phyloP scores from a whole-genome alignment of 2,329 filamentous ascomycete species.

The Chaetothyriales sp. region DNA sequence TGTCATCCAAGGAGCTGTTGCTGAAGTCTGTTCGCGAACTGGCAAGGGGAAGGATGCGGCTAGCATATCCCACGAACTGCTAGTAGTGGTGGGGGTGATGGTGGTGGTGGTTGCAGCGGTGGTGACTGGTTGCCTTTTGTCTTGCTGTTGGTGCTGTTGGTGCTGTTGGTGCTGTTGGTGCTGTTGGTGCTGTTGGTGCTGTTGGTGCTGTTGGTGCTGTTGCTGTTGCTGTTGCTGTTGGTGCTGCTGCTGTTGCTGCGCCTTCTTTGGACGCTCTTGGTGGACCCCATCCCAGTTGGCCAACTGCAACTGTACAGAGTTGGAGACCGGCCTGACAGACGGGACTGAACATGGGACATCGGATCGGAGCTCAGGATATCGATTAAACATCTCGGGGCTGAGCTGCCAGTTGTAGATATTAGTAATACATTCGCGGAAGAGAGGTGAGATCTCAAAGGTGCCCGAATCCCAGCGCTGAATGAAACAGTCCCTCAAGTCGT shows the following conservation, averaged over 20 bases:
- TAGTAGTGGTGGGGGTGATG: too few species aligned
- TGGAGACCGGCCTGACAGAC: neutral
- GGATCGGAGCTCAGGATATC: conserved; percentile 13
- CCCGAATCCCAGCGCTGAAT: conserved; percentile 13
- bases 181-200: too few species aligned
- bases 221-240: too few species aligned
- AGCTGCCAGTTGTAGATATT: conserved; percentile 16
- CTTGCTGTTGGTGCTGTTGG: too few species aligned
- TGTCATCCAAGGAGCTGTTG: neutral
- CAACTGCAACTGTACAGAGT: neutral
- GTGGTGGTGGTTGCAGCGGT: too few species aligned
- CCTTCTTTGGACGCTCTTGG: neutral
- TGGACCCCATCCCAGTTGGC: neutral
- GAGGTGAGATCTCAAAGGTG: conserved; percentile 13
- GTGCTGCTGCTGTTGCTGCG: neutral
- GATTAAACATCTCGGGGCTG: conserved; percentile 12
- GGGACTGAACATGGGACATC: conserved; percentile 12
- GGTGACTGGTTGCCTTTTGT: neutral
- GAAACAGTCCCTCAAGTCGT: conserved; percentile 8
- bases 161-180: too few species aligned
- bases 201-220: too few species aligned
- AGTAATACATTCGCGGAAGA: conserved; percentile 12
- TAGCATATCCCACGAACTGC: neutral
- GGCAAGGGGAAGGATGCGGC: neutral
- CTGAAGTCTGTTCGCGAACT: neutral